Conservation (phyloP, 2,329 filamentous ascomycete species). For the Pseudopyricularia cyperi region DNA sequence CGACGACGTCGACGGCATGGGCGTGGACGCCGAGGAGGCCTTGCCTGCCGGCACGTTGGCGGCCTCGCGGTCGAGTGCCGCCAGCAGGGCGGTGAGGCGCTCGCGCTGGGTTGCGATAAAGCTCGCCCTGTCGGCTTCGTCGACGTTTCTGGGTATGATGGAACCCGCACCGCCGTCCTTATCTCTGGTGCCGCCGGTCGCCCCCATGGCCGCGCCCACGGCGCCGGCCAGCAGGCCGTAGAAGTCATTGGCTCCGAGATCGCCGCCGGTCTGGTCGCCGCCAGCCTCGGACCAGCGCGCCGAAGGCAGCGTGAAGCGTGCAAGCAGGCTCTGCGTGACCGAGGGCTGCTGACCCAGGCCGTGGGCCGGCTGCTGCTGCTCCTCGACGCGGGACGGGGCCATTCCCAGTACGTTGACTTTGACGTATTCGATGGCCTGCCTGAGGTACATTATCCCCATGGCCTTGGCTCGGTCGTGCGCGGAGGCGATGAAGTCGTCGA, state of each 20-base stretch:
- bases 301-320: conserved; percentile 71
- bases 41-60: conserved; percentile 30
- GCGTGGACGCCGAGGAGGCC: conserved; percentile 1
- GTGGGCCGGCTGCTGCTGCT: conserved; percentile 24
- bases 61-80: conserved; percentile 70
- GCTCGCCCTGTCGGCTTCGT: conserved; percentile 51
- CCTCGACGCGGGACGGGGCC: conserved; percentile 37
- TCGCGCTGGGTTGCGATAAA: conserved; percentile 74
- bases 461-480: conserved; percentile 67
- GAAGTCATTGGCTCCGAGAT: conserved; percentile 41
- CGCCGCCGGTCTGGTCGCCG: conserved; percentile 3
- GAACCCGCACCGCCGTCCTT: conserved; percentile 32
- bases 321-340: conserved; percentile 74
- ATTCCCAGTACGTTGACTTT: conserved; percentile 70
- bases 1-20: neutral
- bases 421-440: conserved; percentile 55
- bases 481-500: conserved; percentile 79
- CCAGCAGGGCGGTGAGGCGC: conserved; percentile 58
- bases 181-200: conserved; percentile 11
- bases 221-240: conserved; percentile 67
- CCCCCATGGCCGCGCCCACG: conserved; percentile 46
- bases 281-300: conserved; percentile 38
- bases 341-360: conserved; percentile 24
- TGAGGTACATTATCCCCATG: conserved; percentile 64
- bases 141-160: conserved; percentile 59